Base-by-base conservation (phyloP, 345 rosid species). In the Citrus inodora region DNA sequence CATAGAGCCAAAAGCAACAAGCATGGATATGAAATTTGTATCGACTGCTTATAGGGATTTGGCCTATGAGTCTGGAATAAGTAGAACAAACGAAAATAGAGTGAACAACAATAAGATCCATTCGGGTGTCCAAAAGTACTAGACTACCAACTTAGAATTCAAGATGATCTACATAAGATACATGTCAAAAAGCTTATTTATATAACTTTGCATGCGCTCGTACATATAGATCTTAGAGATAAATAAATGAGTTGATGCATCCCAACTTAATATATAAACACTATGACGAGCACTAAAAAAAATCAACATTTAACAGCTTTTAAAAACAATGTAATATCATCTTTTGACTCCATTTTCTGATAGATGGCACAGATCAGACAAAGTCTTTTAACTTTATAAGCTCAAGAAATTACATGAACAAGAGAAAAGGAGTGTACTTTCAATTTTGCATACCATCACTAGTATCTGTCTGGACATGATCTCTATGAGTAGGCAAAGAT, bases 401-500 rank as follows among this genome's bases (percentile, higher is more conserved):
- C 22, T 42, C 48, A 73, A 70, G 53, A 16, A 40, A 35, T 58
- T 24, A 32, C 30, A 69, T 24, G 60, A 77, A 70, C 24, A 42
- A 55, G 33, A 59, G 60, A 16, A 70, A 73, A 51, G 53, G 51
- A 73, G 19, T 33, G 37, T 7, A 28, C 16, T 66, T 40, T 69
- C 73, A 42, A 55, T 37, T 37, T 37, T 5, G 62, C 84, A 60
- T 89, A 91, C 97, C 95, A 63, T 85, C 89, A 75, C 53, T 76
- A 21, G 88, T 79, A 85, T 87, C 90, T 40, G 76, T 70, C 0
- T 67, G 66, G 51, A 65, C 67, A 71, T 81, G 82, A 64, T 89
- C 87, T 70, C 81, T 84, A 78, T 25, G 74, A n/a, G 89, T 67
- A 77, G 90, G 85, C 73, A 93, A 90, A 76, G 98, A 93, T 76